phyloP scores from a whole-genome alignment of 805 yeast species.

The Ogataea haglerorum region DNA sequence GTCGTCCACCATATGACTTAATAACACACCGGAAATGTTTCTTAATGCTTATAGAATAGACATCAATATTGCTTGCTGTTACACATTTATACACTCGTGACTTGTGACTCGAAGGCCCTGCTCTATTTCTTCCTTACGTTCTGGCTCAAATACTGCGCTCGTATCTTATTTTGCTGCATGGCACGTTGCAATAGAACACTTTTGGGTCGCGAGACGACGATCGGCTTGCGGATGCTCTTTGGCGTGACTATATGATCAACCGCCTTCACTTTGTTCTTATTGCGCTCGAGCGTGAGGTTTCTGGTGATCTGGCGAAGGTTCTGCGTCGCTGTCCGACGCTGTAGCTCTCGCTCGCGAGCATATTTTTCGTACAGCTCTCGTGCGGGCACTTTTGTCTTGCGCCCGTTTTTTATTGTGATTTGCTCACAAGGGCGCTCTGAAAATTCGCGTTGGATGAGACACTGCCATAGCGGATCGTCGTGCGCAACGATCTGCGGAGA shows the following conservation, averaged over 20 bases:
- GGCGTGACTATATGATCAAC: slow-evolving; percentile 28
- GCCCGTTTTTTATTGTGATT: slow-evolving; percentile 16
- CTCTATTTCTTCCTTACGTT: background rate
- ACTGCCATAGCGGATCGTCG: slow-evolving; percentile 45
- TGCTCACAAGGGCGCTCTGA: slow-evolving; percentile 39
- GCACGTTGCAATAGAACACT: slow-evolving; percentile 32
- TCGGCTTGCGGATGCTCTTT: slow-evolving; percentile 9
- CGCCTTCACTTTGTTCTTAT: slow-evolving; percentile 39
- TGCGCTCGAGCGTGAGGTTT: slow-evolving; percentile 37
- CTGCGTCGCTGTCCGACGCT: slow-evolving; percentile 42
- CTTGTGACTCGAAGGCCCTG: background rate
- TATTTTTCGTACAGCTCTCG: slow-evolving; percentile 40
- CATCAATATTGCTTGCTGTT: slow-evolving; percentile 9
- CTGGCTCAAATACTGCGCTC: slow-evolving; percentile 22
- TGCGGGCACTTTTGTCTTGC: slow-evolving; percentile 31
- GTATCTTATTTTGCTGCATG: slow-evolving; percentile 25
- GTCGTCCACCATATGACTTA: slow-evolving; percentile 1
- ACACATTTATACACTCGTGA: background rate
- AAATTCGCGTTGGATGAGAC: slow-evolving; percentile 45
- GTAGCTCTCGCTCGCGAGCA: slow-evolving; percentile 38
- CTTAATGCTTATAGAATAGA: too few species aligned
- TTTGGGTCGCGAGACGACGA: slow-evolving; percentile 17
- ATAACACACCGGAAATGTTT: too few species aligned
- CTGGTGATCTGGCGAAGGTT: slow-evolving; percentile 42
- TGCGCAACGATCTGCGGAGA: slow-evolving; percentile 42